Percentiles rank a stretch among this genome's conserved stretches.
These are phyloP conservation scores for Entamoeba histolytica DNA, from an alignment of 208 protist genomes.

Conservation along the genomic window DNA sequence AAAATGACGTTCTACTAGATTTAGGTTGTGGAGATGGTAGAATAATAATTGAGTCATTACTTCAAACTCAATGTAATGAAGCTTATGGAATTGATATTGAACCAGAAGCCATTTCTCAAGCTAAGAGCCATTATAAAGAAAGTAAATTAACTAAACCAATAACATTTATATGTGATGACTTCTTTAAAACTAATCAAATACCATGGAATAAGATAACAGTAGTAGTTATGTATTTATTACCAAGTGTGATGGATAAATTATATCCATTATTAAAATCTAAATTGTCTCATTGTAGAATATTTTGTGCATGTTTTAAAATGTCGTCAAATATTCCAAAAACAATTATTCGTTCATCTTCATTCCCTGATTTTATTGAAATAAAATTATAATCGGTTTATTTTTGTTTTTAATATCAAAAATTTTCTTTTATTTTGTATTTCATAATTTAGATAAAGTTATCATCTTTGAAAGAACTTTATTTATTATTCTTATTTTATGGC, in stretches of 20 bases:
- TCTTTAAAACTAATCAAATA: background rate
- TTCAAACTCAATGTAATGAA: background rate
- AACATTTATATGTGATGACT: background rate
- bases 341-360: no score
- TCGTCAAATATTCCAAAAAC: no score
- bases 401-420: no score
- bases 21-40: background rate
- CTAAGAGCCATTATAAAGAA: background rate
- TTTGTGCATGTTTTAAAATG: no score
- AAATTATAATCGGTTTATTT: no score
- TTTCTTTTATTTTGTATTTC: no score
- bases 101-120: background rate
- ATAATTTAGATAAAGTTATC: background rate
- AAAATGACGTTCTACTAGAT: background rate
- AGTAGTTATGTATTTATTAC: background rate
- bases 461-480: background rate
- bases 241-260: background rate
- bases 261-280: background rate
- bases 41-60: background rate
- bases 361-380: no score
- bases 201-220: background rate
- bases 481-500: no score
- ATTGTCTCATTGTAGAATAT: background rate
- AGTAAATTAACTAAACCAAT: background rate
- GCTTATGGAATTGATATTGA: background rate